Conservation (phyloP, 2,329 filamentous ascomycete species). For the Cytospora chrysosperma region DNA sequence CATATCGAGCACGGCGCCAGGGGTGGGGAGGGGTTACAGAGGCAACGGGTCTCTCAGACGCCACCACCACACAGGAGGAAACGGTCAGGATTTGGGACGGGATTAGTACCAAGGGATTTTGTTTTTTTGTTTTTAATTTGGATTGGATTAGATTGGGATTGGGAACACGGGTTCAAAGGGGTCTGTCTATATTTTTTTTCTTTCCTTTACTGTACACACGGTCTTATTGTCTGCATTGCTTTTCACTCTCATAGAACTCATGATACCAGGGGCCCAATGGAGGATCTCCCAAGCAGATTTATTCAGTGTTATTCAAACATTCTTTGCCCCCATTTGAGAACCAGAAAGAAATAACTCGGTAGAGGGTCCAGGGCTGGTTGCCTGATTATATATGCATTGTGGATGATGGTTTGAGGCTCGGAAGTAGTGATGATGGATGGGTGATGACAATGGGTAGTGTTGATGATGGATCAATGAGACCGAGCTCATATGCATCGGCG, state of each 20-base stretch:
- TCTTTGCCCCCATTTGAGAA: background rate
- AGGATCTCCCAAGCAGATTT: slow-evolving; percentile 20
- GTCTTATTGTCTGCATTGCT: slow-evolving; percentile 20
- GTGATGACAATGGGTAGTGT: background rate
- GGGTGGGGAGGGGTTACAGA: slow-evolving; percentile 5
- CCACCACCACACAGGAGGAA: slow-evolving; percentile 5
- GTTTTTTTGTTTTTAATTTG: background rate
- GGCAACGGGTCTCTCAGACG: background rate
- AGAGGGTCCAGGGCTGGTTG: background rate
- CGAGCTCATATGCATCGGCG: background rate
- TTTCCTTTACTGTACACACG: slow-evolving; percentile 4
- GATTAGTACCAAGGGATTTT: background rate
- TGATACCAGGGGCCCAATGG: slow-evolving; percentile 22
- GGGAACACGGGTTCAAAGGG: slow-evolving; percentile 1
- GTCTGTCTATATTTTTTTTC: background rate
- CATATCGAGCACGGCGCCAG: slow-evolving; percentile 14
- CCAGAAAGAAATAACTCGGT: background rate
- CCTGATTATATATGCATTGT: background rate
- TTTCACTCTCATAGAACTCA: slow-evolving; percentile 22
- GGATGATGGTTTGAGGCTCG: too few relatives aligned
- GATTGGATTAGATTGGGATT: background rate
- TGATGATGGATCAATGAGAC: background rate
- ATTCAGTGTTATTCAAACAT: background rate
- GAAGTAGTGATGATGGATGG: too few relatives aligned
- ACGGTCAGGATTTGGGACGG: slow-evolving; percentile 9